Conservation (phyloP, 257 asterid genomes). For the Solanum appendiculatum region DNA sequence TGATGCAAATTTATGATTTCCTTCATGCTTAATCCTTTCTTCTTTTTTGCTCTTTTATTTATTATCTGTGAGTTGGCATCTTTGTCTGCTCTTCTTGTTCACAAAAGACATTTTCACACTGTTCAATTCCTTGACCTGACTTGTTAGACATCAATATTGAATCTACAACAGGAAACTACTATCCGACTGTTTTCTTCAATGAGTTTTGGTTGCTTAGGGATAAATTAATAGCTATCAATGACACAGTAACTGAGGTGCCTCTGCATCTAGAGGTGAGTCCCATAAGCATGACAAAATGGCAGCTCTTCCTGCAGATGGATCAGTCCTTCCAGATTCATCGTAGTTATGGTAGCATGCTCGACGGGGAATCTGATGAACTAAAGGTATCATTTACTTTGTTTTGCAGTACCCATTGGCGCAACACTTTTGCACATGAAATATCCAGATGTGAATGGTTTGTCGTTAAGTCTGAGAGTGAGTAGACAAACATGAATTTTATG, state of each 20-base stretch:
- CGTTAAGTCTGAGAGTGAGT: not conserved
- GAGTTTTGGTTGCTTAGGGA: constrained; percentile 96
- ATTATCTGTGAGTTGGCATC: not conserved
- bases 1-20: not conserved
- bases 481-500: not conserved
- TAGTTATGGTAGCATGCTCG: constrained; percentile 95
- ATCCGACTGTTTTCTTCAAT: constrained; percentile 79
- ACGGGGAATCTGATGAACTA: constrained; percentile 98
- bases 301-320: constrained; percentile 85
- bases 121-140: constrained; percentile 42
- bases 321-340: constrained; percentile 94
- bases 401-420: not conserved
- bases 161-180: constrained; percentile 74
- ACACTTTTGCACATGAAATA: not conserved
- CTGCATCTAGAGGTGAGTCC: constrained; percentile 87
- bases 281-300: constrained; percentile 99
- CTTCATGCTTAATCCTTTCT: not conserved
- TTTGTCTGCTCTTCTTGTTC: not conserved
- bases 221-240: constrained; percentile 63
- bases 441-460: not conserved
- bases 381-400: constrained; percentile 38
- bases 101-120: not conserved
- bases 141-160: constrained; percentile 57
- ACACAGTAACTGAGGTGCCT: constrained; percentile 72
- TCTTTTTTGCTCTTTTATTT: not conserved